Evolutionary conservation across 345 rosid genomes (phyloP).

Genomic region (Iberis pinnata): DNA sequence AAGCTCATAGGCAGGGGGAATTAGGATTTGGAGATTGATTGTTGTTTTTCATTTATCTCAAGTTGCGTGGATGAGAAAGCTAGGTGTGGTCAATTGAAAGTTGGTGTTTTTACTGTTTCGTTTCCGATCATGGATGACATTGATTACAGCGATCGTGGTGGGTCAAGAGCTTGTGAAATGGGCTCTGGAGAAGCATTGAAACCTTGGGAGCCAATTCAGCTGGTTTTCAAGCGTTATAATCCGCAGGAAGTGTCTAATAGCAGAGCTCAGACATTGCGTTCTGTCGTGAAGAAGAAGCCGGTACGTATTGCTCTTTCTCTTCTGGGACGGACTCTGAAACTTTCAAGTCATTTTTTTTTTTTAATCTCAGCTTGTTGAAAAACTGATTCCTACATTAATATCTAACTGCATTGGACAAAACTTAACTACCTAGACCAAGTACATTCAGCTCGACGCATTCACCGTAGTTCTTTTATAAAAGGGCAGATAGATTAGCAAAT

Average conservation of each 20-base stretch:
- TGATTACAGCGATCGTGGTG: conserved; percentile 40
- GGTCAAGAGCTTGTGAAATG: conserved; percentile 27
- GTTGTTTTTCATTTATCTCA: conserved; percentile 5
- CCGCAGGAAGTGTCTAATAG: conserved; percentile 26
- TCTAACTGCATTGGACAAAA: neutral
- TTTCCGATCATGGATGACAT: conserved; percentile 52
- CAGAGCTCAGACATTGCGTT: conserved; percentile 35
- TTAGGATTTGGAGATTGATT: conserved; percentile 28
- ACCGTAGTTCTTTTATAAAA: neutral
- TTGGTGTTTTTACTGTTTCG: conserved; percentile 31
- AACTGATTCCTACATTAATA: neutral
- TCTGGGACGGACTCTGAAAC: neutral
- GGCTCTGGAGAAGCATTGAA: conserved; percentile 31
- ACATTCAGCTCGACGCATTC: conserved; percentile 1
- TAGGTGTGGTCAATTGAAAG: conserved; percentile 31
- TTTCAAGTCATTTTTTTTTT: neutral
- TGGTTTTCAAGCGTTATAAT: conserved; percentile 46
- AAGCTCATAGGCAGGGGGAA: too few species aligned
- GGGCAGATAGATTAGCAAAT: neutral
- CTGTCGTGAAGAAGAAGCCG: conserved; percentile 55
- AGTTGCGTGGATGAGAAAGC: conserved; percentile 28
- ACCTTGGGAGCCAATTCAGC: conserved; percentile 66
- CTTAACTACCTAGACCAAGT: neutral
- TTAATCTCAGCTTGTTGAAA: neutral
- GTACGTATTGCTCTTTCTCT: conserved; percentile 40